phyloP scores from a whole-genome alignment of 177 flowering plant species.

The Vitis hybrid region DNA sequence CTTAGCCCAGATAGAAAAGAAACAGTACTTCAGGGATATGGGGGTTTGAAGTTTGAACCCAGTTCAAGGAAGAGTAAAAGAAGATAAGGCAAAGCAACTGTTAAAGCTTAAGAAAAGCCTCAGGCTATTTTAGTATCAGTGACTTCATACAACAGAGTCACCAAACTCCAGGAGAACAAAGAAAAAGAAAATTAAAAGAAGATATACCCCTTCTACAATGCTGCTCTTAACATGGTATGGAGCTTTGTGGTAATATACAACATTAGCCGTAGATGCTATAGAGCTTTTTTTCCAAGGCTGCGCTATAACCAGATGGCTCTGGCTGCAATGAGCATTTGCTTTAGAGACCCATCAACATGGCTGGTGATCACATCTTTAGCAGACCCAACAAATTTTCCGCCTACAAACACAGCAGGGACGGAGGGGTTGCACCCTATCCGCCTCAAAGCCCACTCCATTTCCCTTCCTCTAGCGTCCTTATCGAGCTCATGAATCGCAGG shows the following conservation, averaged over 20 bases:
- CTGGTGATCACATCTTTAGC: constrained; percentile 51
- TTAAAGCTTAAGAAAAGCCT: neutral
- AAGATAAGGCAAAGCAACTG: neutral
- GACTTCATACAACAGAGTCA: constrained; percentile 7
- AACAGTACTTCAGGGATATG: too few species aligned
- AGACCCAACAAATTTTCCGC: constrained; percentile 47
- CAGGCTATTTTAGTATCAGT: neutral
- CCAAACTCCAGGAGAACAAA: constrained; percentile 11
- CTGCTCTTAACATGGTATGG: constrained; percentile 4
- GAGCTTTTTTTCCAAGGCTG: neutral
- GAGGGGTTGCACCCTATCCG: constrained; percentile 48
- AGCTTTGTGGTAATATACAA: neutral
- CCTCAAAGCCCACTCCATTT: constrained; percentile 56
- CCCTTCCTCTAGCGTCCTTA: constrained; percentile 42
- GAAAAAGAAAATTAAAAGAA: constrained; percentile 2
- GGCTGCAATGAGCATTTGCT: constrained; percentile 52
- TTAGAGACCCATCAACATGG: constrained; percentile 57
- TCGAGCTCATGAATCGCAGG: constrained; percentile 71
- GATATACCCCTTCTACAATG: constrained; percentile 11
- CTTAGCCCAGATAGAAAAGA: too few species aligned
- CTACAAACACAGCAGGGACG: constrained; percentile 66
- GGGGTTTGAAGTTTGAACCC: too few species aligned
- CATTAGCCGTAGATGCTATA: neutral
- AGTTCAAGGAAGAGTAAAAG: too few species aligned
- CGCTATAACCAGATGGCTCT: constrained; percentile 63